Conservation (phyloP, 768 basidiomycete species). For the Kwoniella botswanensis region DNA sequence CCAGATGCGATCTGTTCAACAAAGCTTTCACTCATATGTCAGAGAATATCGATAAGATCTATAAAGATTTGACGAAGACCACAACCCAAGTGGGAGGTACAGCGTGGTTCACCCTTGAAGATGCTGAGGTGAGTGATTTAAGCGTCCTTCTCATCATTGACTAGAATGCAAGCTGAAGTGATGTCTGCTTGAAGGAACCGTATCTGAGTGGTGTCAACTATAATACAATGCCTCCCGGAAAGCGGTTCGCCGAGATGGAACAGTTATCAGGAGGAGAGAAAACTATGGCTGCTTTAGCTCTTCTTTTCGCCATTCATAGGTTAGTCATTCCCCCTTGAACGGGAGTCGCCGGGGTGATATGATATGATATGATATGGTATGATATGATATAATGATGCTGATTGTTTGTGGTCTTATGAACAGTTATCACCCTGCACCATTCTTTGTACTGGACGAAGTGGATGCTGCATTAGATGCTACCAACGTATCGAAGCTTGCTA, state of each 20-base stretch:
- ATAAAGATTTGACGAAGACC: constrained; percentile 96
- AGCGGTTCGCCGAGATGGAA: constrained; percentile 98
- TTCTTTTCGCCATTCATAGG: constrained; percentile 97
- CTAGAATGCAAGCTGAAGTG: background rate
- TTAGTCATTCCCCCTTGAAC: constrained; percentile 44
- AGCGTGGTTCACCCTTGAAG: constrained; percentile 93
- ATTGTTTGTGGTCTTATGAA: background rate
- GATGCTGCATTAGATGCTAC: constrained; percentile 98
- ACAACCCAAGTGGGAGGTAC: constrained; percentile 74
- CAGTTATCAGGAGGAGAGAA: constrained; percentile 98
- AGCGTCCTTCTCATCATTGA: background rate
- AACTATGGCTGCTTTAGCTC: constrained; percentile 94
- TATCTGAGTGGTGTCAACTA: constrained; percentile 92
- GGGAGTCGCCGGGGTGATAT: no score
- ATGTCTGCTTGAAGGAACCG: constrained; percentile 67
- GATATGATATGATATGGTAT: no score
- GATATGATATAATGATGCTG: no score
- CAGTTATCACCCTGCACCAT: constrained; percentile 94
- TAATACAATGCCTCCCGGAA: constrained; percentile 99
- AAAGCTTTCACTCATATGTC: constrained; percentile 96
- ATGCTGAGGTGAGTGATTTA: constrained; percentile 80
- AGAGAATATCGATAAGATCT: constrained; percentile 90
- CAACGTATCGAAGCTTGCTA: constrained; percentile 95
- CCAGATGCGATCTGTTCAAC: constrained; percentile 87
- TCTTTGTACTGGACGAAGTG: constrained; percentile 96